phyloP scores from a whole-genome alignment of 768 basidiomycete genomes.

The Tremella fuciformis region DNA sequence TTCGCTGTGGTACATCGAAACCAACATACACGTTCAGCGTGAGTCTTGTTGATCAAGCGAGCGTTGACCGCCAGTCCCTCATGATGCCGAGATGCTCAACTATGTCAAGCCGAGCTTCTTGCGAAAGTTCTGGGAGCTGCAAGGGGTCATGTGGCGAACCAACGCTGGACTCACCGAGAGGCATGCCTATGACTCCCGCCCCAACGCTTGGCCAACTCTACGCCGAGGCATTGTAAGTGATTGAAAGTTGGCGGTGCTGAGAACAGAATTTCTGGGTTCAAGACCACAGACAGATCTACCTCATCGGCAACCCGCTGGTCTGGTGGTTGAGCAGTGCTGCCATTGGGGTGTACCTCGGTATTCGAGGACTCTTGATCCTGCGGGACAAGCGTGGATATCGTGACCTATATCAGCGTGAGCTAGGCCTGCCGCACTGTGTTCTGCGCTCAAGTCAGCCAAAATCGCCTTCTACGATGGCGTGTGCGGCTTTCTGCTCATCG shows the following conservation, averaged over 20 bases:
- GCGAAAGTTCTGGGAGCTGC: constrained; percentile 83
- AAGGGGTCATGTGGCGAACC: constrained; percentile 94
- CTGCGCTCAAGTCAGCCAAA: constrained; percentile 59
- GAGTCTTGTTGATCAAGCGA: constrained; percentile 41
- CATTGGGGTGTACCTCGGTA: constrained; percentile 64
- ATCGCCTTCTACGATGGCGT: constrained; percentile 87
- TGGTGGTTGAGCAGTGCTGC: constrained; percentile 84
- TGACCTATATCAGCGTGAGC: constrained; percentile 87
- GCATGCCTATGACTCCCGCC: constrained; percentile 93
- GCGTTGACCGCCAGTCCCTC: constrained; percentile 56
- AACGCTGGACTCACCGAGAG: constrained; percentile 94
- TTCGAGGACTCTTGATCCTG: constrained; percentile 76
- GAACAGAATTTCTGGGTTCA: constrained; percentile 95
- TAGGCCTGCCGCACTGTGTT: background rate
- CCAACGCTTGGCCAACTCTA: constrained; percentile 82
- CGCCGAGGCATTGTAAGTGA: constrained; percentile 82
- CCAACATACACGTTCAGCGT: constrained; percentile 70
- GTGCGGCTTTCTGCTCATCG: constrained; percentile 85
- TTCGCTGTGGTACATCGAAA: constrained; percentile 93
- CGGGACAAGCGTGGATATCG: constrained; percentile 85
- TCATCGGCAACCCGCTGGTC: constrained; percentile 87
- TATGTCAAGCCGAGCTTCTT: constrained; percentile 87
- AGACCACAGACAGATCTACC: constrained; percentile 90
- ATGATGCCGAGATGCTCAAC: constrained; percentile 75
- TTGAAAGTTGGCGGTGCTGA: background rate